Percentiles rank a stretch among this genome's conserved stretches.
Evolutionary conservation across 306 rosid genomes (phyloP).

Genomic region (Carpinus fangiana): DNA sequence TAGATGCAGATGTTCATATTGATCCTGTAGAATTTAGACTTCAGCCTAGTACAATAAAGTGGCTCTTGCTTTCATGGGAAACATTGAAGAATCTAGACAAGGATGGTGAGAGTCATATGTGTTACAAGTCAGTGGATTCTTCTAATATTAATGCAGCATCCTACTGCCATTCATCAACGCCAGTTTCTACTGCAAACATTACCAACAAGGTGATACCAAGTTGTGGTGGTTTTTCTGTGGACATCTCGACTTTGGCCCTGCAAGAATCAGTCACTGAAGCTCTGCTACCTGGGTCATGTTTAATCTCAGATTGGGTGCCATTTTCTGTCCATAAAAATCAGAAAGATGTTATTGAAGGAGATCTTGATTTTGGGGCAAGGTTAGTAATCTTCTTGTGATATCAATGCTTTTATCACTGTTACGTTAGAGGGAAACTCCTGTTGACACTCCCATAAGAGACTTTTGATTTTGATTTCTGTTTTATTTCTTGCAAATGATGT

Average conservation of each 20-base stretch:
- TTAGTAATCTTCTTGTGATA: slow-evolving; percentile 38
- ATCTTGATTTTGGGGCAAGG: slow-evolving; percentile 95
- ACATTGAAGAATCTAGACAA: slow-evolving; percentile 50
- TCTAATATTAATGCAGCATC: slow-evolving; percentile 36
- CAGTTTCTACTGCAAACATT: slow-evolving; percentile 36
- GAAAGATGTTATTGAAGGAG: slow-evolving; percentile 50
- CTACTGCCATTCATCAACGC: slow-evolving; percentile 36
- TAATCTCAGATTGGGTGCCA: slow-evolving; percentile 92
- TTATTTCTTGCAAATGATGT: slow-evolving; percentile 16
- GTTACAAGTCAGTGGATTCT: slow-evolving; percentile 41
- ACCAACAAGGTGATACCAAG: slow-evolving; percentile 33
- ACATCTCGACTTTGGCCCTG: slow-evolving; percentile 36
- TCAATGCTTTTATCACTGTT: slow-evolving; percentile 21
- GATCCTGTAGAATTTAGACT: slow-evolving; percentile 71
- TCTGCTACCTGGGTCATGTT: slow-evolving; percentile 56
- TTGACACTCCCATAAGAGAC: slow-evolving; percentile 11
- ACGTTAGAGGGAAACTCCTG: slow-evolving; percentile 3
- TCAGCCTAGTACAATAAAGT: slow-evolving; percentile 76
- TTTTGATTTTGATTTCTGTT: background rate
- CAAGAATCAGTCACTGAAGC: slow-evolving; percentile 47
- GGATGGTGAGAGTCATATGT: slow-evolving; percentile 36
- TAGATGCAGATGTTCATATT: slow-evolving; percentile 78
- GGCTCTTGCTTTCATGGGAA: slow-evolving; percentile 65
- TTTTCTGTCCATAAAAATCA: slow-evolving; percentile 32
- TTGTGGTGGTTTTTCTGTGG: slow-evolving; percentile 36